These are phyloP conservation scores for Pseudogymnoascus sp. DNA, from an alignment of 2,329 filamentous ascomycete genomes.

Conservation along the genomic window DNA sequence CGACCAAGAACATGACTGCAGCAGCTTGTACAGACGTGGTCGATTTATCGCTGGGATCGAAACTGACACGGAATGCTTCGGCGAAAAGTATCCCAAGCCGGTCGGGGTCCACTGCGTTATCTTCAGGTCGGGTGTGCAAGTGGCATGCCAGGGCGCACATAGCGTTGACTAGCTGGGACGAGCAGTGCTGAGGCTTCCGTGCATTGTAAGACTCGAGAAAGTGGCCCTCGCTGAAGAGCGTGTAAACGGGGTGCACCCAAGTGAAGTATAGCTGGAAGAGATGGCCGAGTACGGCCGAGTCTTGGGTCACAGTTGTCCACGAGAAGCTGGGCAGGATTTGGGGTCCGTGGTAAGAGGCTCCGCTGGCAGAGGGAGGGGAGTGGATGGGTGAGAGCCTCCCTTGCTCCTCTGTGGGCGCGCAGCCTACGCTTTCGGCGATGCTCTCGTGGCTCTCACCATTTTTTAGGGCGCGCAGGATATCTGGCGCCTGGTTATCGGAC, in stretches of 20 bases:
- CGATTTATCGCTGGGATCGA: conserved; percentile 21
- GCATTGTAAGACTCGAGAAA: conserved; percentile 24
- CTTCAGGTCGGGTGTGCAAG: conserved; percentile 20
- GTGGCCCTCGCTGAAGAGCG: conserved; percentile 26
- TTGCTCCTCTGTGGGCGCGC: conserved; percentile 18
- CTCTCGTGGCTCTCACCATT: conserved; percentile 24
- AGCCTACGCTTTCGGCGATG: conserved; percentile 26
- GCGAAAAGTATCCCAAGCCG: conserved; percentile 22
- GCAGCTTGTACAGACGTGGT: conserved; percentile 26
- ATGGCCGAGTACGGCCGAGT: conserved; percentile 29
- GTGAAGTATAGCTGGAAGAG: conserved; percentile 29
- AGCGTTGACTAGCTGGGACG: conserved; percentile 26
- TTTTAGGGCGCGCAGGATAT: conserved; percentile 27
- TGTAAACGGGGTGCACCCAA: conserved; percentile 30
- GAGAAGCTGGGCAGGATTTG: too few species aligned
- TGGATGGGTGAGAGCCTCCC: too few species aligned
- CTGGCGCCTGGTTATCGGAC: conserved; percentile 24
- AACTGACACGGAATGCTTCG: conserved; percentile 19
- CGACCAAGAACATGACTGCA: conserved; percentile 28
- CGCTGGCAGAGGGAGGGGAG: too few species aligned
- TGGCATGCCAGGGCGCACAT: conserved; percentile 30
- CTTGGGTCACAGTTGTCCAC: conserved; percentile 22
- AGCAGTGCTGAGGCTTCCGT: conserved; percentile 22
- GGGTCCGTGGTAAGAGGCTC: too few species aligned
- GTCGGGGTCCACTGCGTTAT: conserved; percentile 21